These are phyloP conservation scores for Claviceps fusiformis DNA, from an alignment of 2,329 filamentous ascomycete species.

Conservation along the genomic window DNA sequence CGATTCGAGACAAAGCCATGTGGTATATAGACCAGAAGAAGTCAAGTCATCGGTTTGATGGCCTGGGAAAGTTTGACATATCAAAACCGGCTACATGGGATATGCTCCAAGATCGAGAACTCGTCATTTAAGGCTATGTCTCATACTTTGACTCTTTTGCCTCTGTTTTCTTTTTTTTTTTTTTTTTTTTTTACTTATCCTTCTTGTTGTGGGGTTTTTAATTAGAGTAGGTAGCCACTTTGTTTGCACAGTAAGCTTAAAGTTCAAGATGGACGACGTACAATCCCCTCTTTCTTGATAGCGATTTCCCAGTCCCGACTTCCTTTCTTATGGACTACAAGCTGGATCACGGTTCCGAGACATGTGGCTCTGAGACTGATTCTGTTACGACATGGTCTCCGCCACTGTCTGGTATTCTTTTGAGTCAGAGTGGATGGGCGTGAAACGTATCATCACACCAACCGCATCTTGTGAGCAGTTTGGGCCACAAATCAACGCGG, in stretches of 20 bases:
- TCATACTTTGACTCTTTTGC: background rate
- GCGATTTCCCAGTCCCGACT: background rate
- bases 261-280: no score
- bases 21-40: slow-evolving; percentile 7
- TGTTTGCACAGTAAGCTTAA: no score
- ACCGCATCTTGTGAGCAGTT: background rate
- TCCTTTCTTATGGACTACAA: background rate
- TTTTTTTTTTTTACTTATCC: background rate
- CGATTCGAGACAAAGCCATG: slow-evolving; percentile 5
- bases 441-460: background rate
- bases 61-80: slow-evolving; percentile 3
- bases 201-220: no score
- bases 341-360: background rate
- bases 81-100: slow-evolving; percentile 5
- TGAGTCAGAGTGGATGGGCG: no score
- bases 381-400: no score
- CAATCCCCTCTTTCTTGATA: background rate
- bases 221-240: no score
- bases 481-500: background rate
- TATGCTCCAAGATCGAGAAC: slow-evolving; percentile 4
- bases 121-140: background rate
- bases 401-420: no score
- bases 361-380: background rate
- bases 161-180: background rate
- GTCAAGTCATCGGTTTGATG: slow-evolving; percentile 5